Percentiles rank a stretch among this genome's conserved stretches.
Conservation (phyloP, 2,329 filamentous ascomycete species). For the Parastagonospora nodorum region DNA sequence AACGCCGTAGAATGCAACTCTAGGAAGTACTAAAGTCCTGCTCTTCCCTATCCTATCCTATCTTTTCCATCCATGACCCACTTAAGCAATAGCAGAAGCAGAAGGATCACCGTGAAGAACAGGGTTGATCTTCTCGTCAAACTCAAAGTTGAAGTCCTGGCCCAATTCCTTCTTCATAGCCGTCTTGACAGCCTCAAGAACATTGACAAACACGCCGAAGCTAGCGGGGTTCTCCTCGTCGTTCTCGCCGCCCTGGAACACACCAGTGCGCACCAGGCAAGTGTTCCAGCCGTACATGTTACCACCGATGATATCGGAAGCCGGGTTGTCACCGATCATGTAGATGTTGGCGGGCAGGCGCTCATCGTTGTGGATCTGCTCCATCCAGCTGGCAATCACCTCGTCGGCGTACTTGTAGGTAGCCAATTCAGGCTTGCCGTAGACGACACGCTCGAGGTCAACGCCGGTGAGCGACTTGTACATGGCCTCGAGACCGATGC, state of each 20-base stretch:
- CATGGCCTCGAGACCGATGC: conserved; percentile 74
- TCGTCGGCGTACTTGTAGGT: conserved; percentile 82
- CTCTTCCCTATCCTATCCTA: not conserved
- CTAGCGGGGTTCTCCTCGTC: conserved; percentile 77
- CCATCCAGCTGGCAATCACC: conserved; percentile 75
- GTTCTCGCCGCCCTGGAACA: conserved; percentile 77
- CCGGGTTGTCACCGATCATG: conserved; percentile 78
- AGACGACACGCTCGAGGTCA: conserved; percentile 75
- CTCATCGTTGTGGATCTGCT: conserved; percentile 74
- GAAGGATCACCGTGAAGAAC: conserved; percentile 58
- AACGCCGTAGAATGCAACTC: conserved; percentile 2
- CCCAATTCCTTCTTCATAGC: conserved; percentile 73
- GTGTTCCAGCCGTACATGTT: conserved; percentile 87
- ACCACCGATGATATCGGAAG: conserved; percentile 74
- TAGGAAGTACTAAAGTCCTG: not conserved
- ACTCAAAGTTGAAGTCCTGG: conserved; percentile 75
- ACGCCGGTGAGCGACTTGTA: conserved; percentile 72
- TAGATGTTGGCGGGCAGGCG: conserved; percentile 71
- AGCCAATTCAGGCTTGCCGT: conserved; percentile 74
- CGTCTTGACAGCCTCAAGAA: conserved; percentile 71
- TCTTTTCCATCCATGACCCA: not conserved
- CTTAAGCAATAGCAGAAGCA: conserved; percentile 61
- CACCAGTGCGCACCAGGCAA: conserved; percentile 76
- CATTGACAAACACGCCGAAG: conserved; percentile 76
- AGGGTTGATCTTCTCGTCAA: conserved; percentile 73